A percentile compares a stretch with the other conserved stretches of the same genome.
phyloP scores from a whole-genome alignment of 495 filamentous ascomycete genomes.

The Aspergillus nanangensis region DNA sequence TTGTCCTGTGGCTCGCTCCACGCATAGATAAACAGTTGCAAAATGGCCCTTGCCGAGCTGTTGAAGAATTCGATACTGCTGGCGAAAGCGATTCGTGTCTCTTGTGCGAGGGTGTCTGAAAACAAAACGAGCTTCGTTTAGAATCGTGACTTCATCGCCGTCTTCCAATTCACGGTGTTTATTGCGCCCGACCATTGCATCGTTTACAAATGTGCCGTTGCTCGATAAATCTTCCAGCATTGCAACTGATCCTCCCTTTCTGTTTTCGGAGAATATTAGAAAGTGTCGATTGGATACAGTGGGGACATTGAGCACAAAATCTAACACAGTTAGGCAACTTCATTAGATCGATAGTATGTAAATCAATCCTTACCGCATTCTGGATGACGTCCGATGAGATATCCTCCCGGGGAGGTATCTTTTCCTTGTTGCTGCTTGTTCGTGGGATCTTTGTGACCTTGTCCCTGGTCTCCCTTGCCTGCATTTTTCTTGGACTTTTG shows the following conservation, averaged over 20 bases:
- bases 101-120: constrained; percentile 83
- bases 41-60: constrained; percentile 96
- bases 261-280: constrained; percentile 83
- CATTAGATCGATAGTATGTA: not conserved
- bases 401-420: constrained; percentile 69
- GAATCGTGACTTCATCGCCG: constrained; percentile 82
- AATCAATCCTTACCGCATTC: constrained; percentile 76
- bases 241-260: constrained; percentile 71
- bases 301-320: constrained; percentile 71
- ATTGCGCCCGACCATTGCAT: constrained; percentile 86
- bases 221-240: constrained; percentile 90
- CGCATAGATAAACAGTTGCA: constrained; percentile 87
- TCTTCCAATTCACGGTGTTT: constrained; percentile 82
- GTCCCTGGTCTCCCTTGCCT: constrained; percentile 22
- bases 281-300: constrained; percentile 97
- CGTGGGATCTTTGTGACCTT: constrained; percentile 3
- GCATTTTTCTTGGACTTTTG: constrained; percentile 31
- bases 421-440: too few species aligned
- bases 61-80: constrained; percentile 79
- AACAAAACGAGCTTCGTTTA: constrained; percentile 77
- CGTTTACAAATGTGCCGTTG: constrained; percentile 96
- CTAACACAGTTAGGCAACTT: constrained; percentile 39
- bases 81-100: constrained; percentile 70
- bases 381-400: constrained; percentile 85
- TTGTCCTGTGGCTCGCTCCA: constrained; percentile 77